Base-by-base conservation (phyloP, 177 flowering plant genomes). In the Vitis hybrid region DNA sequence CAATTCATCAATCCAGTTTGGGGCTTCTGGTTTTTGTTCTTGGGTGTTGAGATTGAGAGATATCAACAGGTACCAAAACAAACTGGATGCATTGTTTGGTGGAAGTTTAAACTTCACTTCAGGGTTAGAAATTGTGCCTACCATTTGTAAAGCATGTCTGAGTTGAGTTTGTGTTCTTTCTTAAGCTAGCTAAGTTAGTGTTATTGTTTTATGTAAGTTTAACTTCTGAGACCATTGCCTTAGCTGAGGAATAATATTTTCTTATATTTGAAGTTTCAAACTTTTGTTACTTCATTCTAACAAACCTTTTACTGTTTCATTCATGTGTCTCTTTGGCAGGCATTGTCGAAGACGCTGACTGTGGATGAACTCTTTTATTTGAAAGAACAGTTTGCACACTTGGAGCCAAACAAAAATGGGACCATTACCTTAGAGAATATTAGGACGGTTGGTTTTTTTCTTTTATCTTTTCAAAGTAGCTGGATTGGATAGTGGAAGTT, bases 321-420 rank as follows among this genome's bases (percentile, higher is more conserved):
- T 27, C 40, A 19, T 58, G 27, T 65, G 64, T 65, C 35, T 70
- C 24, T 66, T 15, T 63, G 65, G 59, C 90, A 96, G 99, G 95
- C 98, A 27, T 70, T 96, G 35, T 87, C 97, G 7, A 93, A 91
- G 74, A 89, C 98, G 56, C 80, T 96, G 78, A 86, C 91, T n/a
- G 92, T 77, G 49, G 97, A 94, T 75, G 99, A 94, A 70, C 84
- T 94, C 65, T 77, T 79, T 72, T 96, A 92, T 70, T 73, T 92
- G 76, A 88, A 76, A 79, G 90, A 88, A 74, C 99, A 96, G 74
- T 96, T 90, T 86, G 77, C 87, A 70, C 81, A 92, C 15, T 75
- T 96, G 75, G 95, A 90, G 74, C 97, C 97, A 60, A 84, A 78
- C 74, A 90, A 87, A 72, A 85, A 77, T 75, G 92, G 95, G 35